A percentile compares a stretch with the other conserved stretches of the same genome.
phyloP scores from a whole-genome alignment of 345 rosid genomes.

The Durio zibethinus region DNA sequence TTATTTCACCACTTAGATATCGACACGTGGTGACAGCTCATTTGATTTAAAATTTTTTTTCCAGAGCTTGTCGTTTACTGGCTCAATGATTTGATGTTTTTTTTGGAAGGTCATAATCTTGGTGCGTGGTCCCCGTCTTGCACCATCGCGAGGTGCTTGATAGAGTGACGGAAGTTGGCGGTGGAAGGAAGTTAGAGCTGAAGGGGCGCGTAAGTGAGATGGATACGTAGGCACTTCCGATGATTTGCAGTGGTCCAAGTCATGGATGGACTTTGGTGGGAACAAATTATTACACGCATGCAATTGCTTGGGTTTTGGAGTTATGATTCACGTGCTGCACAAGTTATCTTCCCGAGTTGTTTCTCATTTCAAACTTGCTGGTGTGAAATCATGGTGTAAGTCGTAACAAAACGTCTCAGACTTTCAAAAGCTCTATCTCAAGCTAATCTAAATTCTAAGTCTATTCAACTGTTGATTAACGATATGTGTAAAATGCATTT shows the following conservation, averaged over 20 bases:
- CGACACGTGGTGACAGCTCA: not conserved
- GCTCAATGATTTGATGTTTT: not conserved
- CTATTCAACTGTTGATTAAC: too few relatives aligned
- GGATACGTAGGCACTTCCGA: not conserved
- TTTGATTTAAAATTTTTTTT: too few relatives aligned
- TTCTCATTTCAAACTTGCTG: not conserved
- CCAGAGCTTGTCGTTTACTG: too few relatives aligned
- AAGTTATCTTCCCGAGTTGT: not conserved
- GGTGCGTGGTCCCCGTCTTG: not conserved
- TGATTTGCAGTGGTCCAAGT: not conserved
- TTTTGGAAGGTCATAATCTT: too few relatives aligned
- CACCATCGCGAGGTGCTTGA: not conserved
- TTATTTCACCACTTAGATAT: not conserved
- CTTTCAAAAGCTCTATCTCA: too few relatives aligned
- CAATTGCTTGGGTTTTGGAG: not conserved
- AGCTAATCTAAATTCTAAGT: too few relatives aligned
- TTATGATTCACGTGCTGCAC: not conserved
- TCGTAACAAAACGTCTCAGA: too few relatives aligned
- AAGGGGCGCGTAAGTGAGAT: not conserved
- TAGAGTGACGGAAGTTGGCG: not conserved
- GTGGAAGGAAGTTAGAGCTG: not conserved
- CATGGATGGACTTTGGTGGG: too few relatives aligned
- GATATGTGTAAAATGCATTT: too few relatives aligned
- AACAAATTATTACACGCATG: not conserved
- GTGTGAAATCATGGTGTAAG: too few relatives aligned